A percentile compares a stretch with the other conserved stretches of the same genome.
Conservation (phyloP, 2,329 filamentous ascomycete genomes). For the Pseudogymnoascus destructans region DNA sequence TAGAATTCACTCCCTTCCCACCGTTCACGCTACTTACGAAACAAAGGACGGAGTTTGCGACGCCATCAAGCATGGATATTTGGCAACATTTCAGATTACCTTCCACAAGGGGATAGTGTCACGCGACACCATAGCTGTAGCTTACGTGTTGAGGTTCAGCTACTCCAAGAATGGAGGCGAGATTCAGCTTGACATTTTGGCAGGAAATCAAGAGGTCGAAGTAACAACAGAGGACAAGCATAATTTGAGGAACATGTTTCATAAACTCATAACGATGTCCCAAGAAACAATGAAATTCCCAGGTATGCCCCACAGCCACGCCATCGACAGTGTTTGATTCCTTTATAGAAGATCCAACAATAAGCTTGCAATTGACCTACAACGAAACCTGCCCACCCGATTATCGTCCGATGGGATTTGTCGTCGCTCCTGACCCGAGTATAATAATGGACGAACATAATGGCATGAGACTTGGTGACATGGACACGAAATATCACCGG, state of each 20-base stretch:
- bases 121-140: neutral
- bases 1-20: neutral
- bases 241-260: neutral
- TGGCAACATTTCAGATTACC: constrained; percentile 1
- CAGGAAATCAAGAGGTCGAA: neutral
- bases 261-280: neutral
- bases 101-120: constrained; percentile 4
- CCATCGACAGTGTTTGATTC: neutral
- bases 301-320: neutral
- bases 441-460: neutral
- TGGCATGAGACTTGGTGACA: neutral
- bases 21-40: neutral
- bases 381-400: neutral
- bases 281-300: neutral
- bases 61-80: constrained; percentile 8
- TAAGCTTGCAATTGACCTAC: constrained; percentile 1
- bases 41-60: constrained; percentile 5
- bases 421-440: neutral
- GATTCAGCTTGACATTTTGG: neutral
- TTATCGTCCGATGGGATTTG: neutral
- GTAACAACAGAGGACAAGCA: neutral
- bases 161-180: neutral
- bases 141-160: neutral
- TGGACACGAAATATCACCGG: neutral
- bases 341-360: neutral